Percentiles rank a stretch among this genome's conserved stretches.
phyloP scores from a whole-genome alignment of 805 yeast species.

The Grigorovia yakushimaensis region DNA sequence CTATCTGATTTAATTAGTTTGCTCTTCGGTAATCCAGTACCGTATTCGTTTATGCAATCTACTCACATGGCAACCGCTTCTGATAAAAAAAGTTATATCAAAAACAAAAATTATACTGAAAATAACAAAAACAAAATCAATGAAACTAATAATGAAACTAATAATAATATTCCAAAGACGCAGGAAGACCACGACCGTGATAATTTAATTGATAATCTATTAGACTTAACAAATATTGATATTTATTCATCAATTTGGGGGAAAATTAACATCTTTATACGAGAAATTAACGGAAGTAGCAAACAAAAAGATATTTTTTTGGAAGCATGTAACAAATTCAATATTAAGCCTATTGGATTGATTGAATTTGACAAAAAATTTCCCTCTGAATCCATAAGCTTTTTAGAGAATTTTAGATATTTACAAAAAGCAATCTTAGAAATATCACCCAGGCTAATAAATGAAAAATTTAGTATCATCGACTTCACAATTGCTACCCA shows the following conservation, averaged over 20 bases:
- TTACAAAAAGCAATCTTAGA: conserved; percentile 3
- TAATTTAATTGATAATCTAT: conserved; percentile 5
- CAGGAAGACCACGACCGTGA: neutral
- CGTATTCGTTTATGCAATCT: neutral
- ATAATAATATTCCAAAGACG: neutral
- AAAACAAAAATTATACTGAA: neutral
- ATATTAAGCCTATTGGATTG: neutral
- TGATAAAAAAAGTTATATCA: neutral
- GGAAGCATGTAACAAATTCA: neutral
- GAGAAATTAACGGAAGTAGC: conserved; percentile 5
- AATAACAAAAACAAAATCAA: too few relatives aligned
- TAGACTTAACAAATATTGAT: conserved; percentile 7
- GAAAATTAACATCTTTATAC: conserved; percentile 10
- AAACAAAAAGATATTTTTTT: conserved; percentile 2
- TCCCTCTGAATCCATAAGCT: conserved; percentile 5
- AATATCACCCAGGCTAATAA: conserved; percentile 6
- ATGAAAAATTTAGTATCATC: conserved; percentile 7
- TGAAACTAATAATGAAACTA: too few relatives aligned
- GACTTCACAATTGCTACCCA: conserved; percentile 6
- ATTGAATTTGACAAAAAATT: conserved; percentile 3
- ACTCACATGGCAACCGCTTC: neutral
- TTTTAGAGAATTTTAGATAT: conserved; percentile 5
- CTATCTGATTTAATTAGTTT: neutral
- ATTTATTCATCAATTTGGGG: conserved; percentile 8
- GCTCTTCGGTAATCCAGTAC: neutral